phyloP scores from a whole-genome alignment of 2,329 filamentous ascomycete species.

The Didymella sp. region DNA sequence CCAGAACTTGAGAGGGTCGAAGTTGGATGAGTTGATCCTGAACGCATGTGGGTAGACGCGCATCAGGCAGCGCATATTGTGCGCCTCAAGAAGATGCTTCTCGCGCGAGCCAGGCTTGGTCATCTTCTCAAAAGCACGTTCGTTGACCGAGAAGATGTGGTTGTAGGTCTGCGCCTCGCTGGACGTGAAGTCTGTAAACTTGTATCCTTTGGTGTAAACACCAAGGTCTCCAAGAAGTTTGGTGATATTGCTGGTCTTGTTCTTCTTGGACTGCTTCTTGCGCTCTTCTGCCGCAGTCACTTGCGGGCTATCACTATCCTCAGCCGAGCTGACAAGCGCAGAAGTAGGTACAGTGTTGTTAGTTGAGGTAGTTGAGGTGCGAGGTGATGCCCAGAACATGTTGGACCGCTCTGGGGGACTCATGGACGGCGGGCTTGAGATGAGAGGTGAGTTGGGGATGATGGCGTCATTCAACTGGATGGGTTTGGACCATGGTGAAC shows the following conservation, averaged over 20 bases:
- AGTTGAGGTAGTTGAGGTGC: slow-evolving; percentile 64
- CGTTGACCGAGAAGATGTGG: slow-evolving; percentile 94
- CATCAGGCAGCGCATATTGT: slow-evolving; percentile 88
- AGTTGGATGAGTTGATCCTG: slow-evolving; percentile 88
- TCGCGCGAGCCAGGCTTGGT: slow-evolving; percentile 76
- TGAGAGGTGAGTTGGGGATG: slow-evolving; percentile 57
- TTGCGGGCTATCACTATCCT: slow-evolving; percentile 75
- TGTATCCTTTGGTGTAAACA: slow-evolving; percentile 78
- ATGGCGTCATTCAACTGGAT: slow-evolving; percentile 64
- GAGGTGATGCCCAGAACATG: slow-evolving; percentile 57
- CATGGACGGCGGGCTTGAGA: slow-evolving; percentile 61
- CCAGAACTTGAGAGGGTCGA: slow-evolving; percentile 93
- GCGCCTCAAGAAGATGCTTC: slow-evolving; percentile 80
- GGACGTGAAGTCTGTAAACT: slow-evolving; percentile 81
- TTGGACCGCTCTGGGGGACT: slow-evolving; percentile 59
- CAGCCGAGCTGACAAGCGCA: slow-evolving; percentile 65
- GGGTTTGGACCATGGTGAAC: slow-evolving; percentile 75
- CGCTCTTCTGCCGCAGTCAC: slow-evolving; percentile 64
- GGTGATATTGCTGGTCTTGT: slow-evolving; percentile 80
- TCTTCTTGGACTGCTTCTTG: slow-evolving; percentile 66
- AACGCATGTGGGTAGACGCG: slow-evolving; percentile 88
- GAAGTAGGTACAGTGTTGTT: slow-evolving; percentile 63
- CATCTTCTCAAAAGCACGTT: slow-evolving; percentile 83
- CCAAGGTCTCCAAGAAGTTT: slow-evolving; percentile 83
- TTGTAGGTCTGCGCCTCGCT: slow-evolving; percentile 85